Conservation (phyloP, 1,284 basidiomycete genomes). For the Vanrija pseudolonga region DNA sequence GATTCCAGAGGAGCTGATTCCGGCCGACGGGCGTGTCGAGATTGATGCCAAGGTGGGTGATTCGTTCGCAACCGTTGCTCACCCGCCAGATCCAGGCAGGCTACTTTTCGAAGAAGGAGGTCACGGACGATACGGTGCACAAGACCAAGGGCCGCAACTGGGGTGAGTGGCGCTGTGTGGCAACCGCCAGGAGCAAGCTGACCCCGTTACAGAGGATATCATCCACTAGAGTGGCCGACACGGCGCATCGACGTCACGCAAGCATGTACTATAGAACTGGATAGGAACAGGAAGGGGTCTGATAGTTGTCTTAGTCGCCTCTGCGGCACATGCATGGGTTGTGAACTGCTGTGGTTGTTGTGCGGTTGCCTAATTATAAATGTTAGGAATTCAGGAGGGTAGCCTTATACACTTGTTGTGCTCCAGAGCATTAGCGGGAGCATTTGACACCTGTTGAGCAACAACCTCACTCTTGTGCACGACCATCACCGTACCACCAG, state of each 20-base stretch:
- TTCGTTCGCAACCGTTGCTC: background rate
- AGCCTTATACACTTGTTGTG: too few relatives aligned
- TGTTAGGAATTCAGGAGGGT: too few relatives aligned
- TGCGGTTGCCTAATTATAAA: too few relatives aligned
- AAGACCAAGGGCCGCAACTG: constrained; percentile 85
- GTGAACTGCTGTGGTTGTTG: too few relatives aligned
- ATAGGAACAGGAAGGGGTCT: too few relatives aligned
- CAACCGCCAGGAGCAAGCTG: background rate
- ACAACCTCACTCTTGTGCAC: too few relatives aligned
- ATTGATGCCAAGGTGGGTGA: constrained; percentile 69
- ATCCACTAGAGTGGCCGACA: constrained; percentile 14
- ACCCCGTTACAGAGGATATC: constrained; percentile 26
- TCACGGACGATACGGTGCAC: constrained; percentile 66
- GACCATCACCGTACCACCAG: too few relatives aligned
- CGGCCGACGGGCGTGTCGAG: constrained; percentile 88
- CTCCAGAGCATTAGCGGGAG: too few relatives aligned
- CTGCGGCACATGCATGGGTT: background rate
- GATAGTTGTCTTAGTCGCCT: background rate
- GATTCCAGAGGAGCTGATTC: constrained; percentile 79
- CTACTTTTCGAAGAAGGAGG: constrained; percentile 76
- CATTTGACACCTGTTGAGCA: too few relatives aligned
- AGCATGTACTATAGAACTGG: background rate
- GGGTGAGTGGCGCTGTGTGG: constrained; percentile 52
- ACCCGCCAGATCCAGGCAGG: constrained; percentile 69
- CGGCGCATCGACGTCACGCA: background rate